These are phyloP conservation scores for Cytospora chrysosperma DNA, from an alignment of 2,329 filamentous ascomycete genomes.

Conservation along the genomic window DNA sequence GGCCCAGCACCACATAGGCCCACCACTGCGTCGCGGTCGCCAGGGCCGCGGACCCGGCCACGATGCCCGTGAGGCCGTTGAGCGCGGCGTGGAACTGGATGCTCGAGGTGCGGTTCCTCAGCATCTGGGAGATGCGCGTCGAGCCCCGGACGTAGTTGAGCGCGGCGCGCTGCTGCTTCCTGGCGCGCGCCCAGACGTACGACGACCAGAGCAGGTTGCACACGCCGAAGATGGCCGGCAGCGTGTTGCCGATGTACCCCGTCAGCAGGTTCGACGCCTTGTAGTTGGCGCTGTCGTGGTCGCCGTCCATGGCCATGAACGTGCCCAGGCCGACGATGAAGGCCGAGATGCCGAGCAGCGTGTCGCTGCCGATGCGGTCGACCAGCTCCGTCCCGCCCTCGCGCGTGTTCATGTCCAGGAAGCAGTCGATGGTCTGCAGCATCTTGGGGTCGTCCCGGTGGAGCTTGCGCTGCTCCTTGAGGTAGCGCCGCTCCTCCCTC, in stretches of 20 bases:
- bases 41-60: constrained; percentile 50
- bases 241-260: constrained; percentile 54
- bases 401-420: constrained; percentile 45
- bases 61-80: constrained; percentile 45
- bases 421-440: constrained; percentile 33
- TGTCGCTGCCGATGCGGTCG: constrained; percentile 51
- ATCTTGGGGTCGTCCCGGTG: constrained; percentile 26
- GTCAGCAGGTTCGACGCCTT: constrained; percentile 52
- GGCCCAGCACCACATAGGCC: constrained; percentile 51
- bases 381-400: constrained; percentile 52
- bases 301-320: constrained; percentile 53
- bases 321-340: constrained; percentile 52
- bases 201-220: constrained; percentile 49
- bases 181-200: constrained; percentile 42
- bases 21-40: constrained; percentile 51
- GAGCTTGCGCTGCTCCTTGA: constrained; percentile 29
- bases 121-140: constrained; percentile 29
- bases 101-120: constrained; percentile 39
- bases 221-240: constrained; percentile 49
- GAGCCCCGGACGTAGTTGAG: constrained; percentile 29
- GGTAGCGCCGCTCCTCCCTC: constrained; percentile 38
- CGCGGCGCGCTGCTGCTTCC: constrained; percentile 36
- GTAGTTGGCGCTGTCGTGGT: constrained; percentile 39
- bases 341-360: constrained; percentile 48
- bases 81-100: constrained; percentile 45